A percentile compares a stretch with the other conserved stretches of the same genome.
Evolutionary conservation across 257 asterid genomes (phyloP).

Genomic region (Marsdenia floribunda): DNA sequence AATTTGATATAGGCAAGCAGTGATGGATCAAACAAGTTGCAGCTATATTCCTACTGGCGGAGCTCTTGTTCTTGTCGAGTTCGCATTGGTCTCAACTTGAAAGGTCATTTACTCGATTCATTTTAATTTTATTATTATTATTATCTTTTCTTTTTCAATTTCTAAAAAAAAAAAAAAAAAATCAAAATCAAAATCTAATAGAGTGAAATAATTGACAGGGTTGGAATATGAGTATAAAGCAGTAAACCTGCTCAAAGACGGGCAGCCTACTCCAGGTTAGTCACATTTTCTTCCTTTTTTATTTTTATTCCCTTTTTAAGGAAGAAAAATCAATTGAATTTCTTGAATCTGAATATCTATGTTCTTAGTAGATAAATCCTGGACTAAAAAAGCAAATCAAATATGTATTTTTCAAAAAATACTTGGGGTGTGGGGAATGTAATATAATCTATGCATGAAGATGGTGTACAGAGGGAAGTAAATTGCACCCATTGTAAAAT

Average conservation of each 20-base stretch:
- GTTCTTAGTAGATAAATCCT: not conserved
- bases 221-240: constrained; percentile 11
- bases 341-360: not conserved
- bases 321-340: not conserved
- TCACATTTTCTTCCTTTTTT: not conserved
- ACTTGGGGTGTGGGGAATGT: not conserved
- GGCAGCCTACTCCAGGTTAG: constrained; percentile 7
- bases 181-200: no score
- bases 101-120: not conserved
- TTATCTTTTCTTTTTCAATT: not conserved
- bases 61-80: constrained; percentile 13
- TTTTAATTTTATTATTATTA: not conserved
- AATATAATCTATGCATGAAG: not conserved
- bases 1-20: constrained; percentile 11
- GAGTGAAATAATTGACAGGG: not conserved
- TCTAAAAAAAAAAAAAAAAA: not conserved
- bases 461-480: not conserved
- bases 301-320: not conserved
- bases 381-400: no score
- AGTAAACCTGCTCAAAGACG: constrained; percentile 5
- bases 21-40: constrained; percentile 2
- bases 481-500: not conserved
- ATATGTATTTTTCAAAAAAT: not conserved
- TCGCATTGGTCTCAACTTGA: constrained; percentile 9
- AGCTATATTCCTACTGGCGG: constrained; percentile 3